Evolutionary conservation across 2,329 filamentous ascomycete species (phyloP).

Genomic region (Xenoacremonium recifei): DNA sequence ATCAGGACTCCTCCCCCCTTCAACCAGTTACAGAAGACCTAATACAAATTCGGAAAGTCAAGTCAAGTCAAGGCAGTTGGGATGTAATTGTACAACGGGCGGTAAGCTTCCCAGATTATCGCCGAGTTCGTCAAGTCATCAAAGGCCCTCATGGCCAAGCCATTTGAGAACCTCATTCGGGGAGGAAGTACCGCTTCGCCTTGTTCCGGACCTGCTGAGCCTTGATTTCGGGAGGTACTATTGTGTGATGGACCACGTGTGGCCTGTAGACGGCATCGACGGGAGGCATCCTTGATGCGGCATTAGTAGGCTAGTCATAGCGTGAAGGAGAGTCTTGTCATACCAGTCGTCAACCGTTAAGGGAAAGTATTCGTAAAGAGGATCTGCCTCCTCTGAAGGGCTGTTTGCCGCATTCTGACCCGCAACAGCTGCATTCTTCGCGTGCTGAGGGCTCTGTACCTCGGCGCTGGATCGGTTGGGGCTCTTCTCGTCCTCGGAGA

Average conservation of each 20-base stretch:
- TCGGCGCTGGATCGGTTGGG: slow-evolving; percentile 51
- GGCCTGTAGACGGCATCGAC: slow-evolving; percentile 89
- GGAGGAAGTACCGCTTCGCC: slow-evolving; percentile 70
- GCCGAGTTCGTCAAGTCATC: slow-evolving; percentile 22
- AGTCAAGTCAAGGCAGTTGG: too few species aligned
- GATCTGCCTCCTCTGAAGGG: slow-evolving; percentile 73
- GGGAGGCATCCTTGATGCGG: slow-evolving; percentile 68
- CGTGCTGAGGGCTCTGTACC: slow-evolving; percentile 49
- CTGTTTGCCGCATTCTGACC: slow-evolving; percentile 50
- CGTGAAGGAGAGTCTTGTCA: slow-evolving; percentile 15
- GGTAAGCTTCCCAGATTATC: slow-evolving; percentile 6
- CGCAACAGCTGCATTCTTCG: slow-evolving; percentile 35
- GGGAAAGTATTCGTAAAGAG: slow-evolving; percentile 93
- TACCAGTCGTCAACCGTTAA: slow-evolving; percentile 85
- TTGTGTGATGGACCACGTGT: slow-evolving; percentile 89
- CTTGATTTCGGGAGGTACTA: slow-evolving; percentile 67
- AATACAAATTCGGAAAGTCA: slow-evolving; percentile 6
- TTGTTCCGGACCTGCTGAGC: slow-evolving; percentile 65
- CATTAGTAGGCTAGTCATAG: slow-evolving; percentile 12
- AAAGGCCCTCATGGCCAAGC: slow-evolving; percentile 5
- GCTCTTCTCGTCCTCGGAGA: slow-evolving; percentile 61
- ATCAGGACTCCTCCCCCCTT: not conserved
- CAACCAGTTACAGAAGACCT: not conserved
- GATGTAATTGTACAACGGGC: slow-evolving; percentile 11
- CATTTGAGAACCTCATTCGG: slow-evolving; percentile 44